Evolutionary conservation across 2,329 filamentous ascomycete genomes (phyloP).

Genomic region (Cadophora luteo-olivacea): DNA sequence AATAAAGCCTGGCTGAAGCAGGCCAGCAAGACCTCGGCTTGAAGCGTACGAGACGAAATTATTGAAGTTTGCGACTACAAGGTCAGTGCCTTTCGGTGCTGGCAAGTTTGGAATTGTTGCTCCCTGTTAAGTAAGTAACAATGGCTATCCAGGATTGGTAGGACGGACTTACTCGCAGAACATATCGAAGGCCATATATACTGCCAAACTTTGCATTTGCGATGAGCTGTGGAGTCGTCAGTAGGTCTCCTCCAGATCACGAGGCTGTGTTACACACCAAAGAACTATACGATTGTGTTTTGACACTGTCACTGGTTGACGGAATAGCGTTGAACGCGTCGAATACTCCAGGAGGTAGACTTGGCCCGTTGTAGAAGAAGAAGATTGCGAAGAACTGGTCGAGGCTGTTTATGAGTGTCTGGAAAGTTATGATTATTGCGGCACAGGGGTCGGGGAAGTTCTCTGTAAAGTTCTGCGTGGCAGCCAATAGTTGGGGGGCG

Average conservation of each 20-base stretch:
- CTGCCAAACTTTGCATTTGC: slow-evolving; percentile 29
- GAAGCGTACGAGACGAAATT: slow-evolving; percentile 41
- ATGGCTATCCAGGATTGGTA: background rate
- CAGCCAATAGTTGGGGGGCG: slow-evolving; percentile 49
- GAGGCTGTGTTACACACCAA: slow-evolving; percentile 37
- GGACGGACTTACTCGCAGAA: slow-evolving; percentile 29
- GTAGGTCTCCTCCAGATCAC: background rate
- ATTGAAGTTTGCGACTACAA: slow-evolving; percentile 46
- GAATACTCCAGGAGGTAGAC: slow-evolving; percentile 42
- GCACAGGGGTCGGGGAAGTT: slow-evolving; percentile 53
- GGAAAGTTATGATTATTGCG: slow-evolving; percentile 43
- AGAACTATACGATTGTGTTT: slow-evolving; percentile 43
- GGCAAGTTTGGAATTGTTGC: slow-evolving; percentile 35
- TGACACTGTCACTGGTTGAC: slow-evolving; percentile 19
- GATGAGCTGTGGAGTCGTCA: slow-evolving; percentile 21
- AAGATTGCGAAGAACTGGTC: slow-evolving; percentile 42
- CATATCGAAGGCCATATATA: slow-evolving; percentile 32
- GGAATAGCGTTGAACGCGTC: slow-evolving; percentile 35
- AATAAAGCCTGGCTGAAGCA: slow-evolving; percentile 34
- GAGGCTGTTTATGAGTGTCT: slow-evolving; percentile 33
- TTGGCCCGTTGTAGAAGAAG: slow-evolving; percentile 46
- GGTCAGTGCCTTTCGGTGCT: slow-evolving; percentile 37
- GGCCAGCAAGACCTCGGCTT: slow-evolving; percentile 35
- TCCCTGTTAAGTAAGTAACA: slow-evolving; percentile 20
- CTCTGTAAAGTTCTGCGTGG: slow-evolving; percentile 61